Evolutionary conservation across 352 stramenopile species (phyloP).

Genomic region (Detonula confervacea): DNA sequence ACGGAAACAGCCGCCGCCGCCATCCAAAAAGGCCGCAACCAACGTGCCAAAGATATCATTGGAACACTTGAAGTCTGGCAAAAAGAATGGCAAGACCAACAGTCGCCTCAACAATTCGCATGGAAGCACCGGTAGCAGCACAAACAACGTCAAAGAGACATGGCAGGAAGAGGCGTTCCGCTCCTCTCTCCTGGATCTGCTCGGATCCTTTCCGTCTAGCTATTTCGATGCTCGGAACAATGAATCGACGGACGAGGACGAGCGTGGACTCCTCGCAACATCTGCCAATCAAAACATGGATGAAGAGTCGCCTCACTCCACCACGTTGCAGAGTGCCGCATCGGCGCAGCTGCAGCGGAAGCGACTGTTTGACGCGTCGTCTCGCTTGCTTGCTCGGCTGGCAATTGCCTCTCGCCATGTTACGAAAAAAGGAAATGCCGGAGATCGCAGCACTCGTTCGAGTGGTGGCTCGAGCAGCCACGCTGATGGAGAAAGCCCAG

Average conservation of each 20-base stretch:
- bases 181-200: slow-evolving; percentile 50
- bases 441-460: not conserved
- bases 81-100: slow-evolving; percentile 10
- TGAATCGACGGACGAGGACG: not conserved
- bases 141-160: slow-evolving; percentile 5
- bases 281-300: slow-evolving; percentile 11
- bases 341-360: slow-evolving; percentile 41
- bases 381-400: slow-evolving; percentile 47
- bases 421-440: not conserved
- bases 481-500: slow-evolving; percentile 32
- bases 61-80: slow-evolving; percentile 12
- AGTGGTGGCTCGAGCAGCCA: slow-evolving; percentile 5
- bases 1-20: slow-evolving; percentile 10
- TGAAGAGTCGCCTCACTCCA: slow-evolving; percentile 33
- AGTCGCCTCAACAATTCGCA: not conserved
- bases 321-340: slow-evolving; percentile 37
- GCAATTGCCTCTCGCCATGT: slow-evolving; percentile 45
- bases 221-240: slow-evolving; percentile 15
- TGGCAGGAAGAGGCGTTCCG: slow-evolving; percentile 55
- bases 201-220: slow-evolving; percentile 31
- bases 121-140: not conserved
- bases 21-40: slow-evolving; percentile 12
- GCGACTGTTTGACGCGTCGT: slow-evolving; percentile 50
- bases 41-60: slow-evolving; percentile 31
- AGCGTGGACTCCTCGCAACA: not conserved